These are phyloP conservation scores for Penicillium bialowiezense DNA, from an alignment of 495 filamentous ascomycete species.

Conservation along the genomic window DNA sequence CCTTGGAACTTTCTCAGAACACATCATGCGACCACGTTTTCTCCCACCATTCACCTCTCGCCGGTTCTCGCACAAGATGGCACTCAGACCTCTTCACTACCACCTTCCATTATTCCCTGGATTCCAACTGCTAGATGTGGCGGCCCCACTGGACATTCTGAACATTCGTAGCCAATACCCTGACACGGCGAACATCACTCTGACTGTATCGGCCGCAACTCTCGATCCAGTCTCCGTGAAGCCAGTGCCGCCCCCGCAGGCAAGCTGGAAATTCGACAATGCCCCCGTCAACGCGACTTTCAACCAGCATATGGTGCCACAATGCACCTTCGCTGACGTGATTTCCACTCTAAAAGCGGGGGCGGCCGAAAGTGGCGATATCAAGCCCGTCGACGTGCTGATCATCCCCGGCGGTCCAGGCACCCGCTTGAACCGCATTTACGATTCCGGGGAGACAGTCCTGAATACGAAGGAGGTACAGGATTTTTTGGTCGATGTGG, in stretches of 20 bases:
- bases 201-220: slow-evolving; percentile 7
- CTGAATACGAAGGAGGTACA: slow-evolving; percentile 4
- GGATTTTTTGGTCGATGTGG: slow-evolving; percentile 1
- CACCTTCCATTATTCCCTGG: slow-evolving; percentile 9
- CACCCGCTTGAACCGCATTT: slow-evolving; percentile 4
- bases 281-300: slow-evolving; percentile 1
- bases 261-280: slow-evolving; percentile 3
- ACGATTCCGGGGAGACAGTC: background rate
- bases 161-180: slow-evolving; percentile 3
- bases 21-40: background rate
- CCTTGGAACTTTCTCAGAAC: no score
- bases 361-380: background rate
- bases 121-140: slow-evolving; percentile 5
- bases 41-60: background rate
- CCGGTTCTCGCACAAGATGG: background rate
- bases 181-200: slow-evolving; percentile 3
- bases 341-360: slow-evolving; percentile 1
- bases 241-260: background rate
- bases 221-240: slow-evolving; percentile 6
- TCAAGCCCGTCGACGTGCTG: slow-evolving; percentile 7
- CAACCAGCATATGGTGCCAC: slow-evolving; percentile 7
- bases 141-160: slow-evolving; percentile 8
- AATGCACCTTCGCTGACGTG: slow-evolving; percentile 5
- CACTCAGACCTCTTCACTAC: slow-evolving; percentile 5
- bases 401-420: slow-evolving; percentile 5